Conservation (phyloP, 768 basidiomycete species). For the Boletus rubroflammeus region DNA sequence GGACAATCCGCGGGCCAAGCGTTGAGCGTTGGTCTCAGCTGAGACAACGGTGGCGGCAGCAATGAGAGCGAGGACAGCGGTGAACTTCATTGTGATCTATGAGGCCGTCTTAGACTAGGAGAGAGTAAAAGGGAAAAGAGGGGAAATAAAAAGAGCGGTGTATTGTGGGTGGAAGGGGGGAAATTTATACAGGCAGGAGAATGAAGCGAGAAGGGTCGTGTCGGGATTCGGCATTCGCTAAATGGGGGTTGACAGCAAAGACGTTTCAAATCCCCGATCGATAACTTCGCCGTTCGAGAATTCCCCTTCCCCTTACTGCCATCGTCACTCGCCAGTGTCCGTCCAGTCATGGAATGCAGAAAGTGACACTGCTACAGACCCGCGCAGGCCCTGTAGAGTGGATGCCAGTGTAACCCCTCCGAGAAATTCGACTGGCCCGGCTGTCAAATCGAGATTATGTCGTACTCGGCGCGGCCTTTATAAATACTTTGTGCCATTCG, state of each 20-base stretch:
- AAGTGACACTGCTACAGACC: neutral
- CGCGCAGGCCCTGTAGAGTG: neutral
- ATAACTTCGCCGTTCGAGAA: neutral
- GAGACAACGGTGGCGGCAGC: conserved; percentile 37
- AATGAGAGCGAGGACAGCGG: conserved; percentile 34
- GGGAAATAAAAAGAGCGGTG: neutral
- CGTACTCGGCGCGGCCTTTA: neutral
- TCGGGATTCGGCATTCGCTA: conserved; percentile 13
- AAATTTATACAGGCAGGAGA: conserved; percentile 9
- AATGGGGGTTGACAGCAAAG: neutral
- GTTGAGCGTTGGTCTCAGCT: conserved; percentile 50
- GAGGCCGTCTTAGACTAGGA: neutral
- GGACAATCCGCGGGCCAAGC: conserved; percentile 51
- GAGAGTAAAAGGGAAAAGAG: neutral
- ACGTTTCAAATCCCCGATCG: conserved; percentile 2
- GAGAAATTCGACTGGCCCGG: too few species aligned
- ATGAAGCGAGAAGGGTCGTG: conserved; percentile 13
- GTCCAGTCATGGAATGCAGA: neutral
- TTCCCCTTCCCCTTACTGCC: neutral
- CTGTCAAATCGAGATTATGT: neutral
- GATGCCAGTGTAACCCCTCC: too few species aligned
- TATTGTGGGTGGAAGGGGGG: neutral
- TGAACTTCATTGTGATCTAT: conserved; percentile 28
- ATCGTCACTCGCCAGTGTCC: neutral
- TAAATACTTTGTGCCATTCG: neutral